Base-by-base conservation (phyloP, 2,329 filamentous ascomycete species). In the Esteya vermicola region DNA sequence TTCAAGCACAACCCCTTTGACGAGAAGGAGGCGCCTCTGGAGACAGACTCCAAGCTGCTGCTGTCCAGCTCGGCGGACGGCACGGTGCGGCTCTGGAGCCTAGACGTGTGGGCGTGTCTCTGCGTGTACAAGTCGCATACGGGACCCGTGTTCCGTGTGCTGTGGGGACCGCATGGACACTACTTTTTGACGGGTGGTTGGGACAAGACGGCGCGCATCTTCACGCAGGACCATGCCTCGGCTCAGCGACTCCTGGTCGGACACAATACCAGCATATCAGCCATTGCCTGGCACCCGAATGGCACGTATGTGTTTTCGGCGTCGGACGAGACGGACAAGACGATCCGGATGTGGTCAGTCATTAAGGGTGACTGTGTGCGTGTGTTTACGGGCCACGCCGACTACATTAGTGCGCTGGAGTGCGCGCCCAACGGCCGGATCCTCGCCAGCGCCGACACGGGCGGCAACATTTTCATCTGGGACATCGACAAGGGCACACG, bases 341-440 rank as follows among this genome's bases (percentile, higher is more conserved):
- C 86, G 1, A 84, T 96, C 26, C 80, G 91, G 23, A 96, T 98
- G 89, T 98, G 91, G 91, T 80, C 86, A 9, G 75, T 95, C n/a
- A 72, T 77, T 10, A 89, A 81, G 9, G 91, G 91, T 22, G 78
- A 80, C 45, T 85, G 86, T 27, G 84, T 95, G 6, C 81, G 91
- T 21, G 76, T 96, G 52, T 94, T 96, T 55, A 86, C 84, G 0
- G 91, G 91, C 1, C 91, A 98, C 54, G 81, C 77, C 0, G 85
- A 91, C 37, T 85, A 85, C 52, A 78, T 96, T 54, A 93, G 81
- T 13, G 75, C 85, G 0, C 64, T 96, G 21, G 76, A 89, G 47
- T 93, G 86, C 52, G 81, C 85, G 19, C 85, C 85, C 1, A 86
- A 85, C 51, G 91, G 91, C 48, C 88, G 84, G 56, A 77, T 88